A percentile compares a stretch with the other conserved stretches of the same genome.
Evolutionary conservation across 305 asterid genomes (phyloP).

Genomic region (Withania somnifera): DNA sequence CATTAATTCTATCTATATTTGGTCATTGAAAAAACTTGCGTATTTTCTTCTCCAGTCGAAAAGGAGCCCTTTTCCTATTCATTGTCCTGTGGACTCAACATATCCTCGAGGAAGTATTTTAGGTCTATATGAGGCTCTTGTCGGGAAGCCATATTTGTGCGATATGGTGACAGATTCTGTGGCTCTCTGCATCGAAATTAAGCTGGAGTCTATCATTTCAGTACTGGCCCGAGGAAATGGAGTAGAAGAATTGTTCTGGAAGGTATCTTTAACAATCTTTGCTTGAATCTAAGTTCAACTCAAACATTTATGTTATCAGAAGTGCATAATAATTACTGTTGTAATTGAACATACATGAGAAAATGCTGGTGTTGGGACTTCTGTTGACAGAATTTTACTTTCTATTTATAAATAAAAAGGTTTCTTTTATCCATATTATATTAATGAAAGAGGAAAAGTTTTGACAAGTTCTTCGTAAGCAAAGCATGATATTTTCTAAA

Average conservation of each 20-base stretch:
- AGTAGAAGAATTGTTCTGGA: background rate
- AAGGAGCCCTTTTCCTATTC: background rate
- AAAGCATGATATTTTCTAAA: background rate
- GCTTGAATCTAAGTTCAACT: background rate
- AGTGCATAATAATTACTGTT: background rate
- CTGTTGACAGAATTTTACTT: slow-evolving; percentile 1
- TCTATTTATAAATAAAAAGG: background rate
- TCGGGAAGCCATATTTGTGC: background rate
- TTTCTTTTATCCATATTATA: background rate
- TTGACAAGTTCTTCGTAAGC: background rate
- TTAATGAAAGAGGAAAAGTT: background rate
- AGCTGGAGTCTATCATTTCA: background rate
- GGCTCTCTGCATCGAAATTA: background rate
- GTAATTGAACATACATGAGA: background rate
- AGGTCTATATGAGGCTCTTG: slow-evolving; percentile 3
- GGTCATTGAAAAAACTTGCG: background rate
- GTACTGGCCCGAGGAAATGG: background rate
- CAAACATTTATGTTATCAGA: background rate
- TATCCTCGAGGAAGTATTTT: background rate
- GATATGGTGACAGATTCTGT: slow-evolving; percentile 1
- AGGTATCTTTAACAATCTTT: background rate
- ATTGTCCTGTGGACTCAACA: background rate
- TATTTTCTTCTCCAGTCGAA: slow-evolving; percentile 1
- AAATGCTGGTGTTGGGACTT: background rate
- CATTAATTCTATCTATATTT: background rate